A percentile compares a stretch with the other conserved stretches of the same genome.
Evolutionary conservation across 228 moss, liverwort and hornwort species (phyloP).

Genomic region (Sphagnum magellanicum): DNA sequence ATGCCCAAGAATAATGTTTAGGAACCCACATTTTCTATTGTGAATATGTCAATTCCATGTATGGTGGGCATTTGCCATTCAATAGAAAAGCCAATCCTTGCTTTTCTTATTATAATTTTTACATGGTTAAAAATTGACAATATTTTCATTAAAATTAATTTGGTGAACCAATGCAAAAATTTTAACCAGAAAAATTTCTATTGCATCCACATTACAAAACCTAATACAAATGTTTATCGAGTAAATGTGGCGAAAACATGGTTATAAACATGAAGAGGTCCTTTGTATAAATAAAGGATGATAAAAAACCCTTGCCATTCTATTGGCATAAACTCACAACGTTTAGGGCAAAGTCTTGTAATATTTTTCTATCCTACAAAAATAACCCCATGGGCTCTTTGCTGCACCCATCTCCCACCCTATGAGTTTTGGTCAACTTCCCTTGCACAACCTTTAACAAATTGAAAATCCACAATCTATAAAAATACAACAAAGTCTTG

Average conservation of each 20-base stretch:
- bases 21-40: slow-evolving; percentile 44
- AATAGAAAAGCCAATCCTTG: slow-evolving; percentile 44
- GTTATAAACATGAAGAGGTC: slow-evolving; percentile 23
- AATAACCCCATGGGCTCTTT: slow-evolving; percentile 18
- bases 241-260: neutral
- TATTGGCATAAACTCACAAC: slow-evolving; percentile 80
- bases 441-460: neutral
- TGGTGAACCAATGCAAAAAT: neutral
- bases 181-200: neutral
- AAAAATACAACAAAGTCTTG: too few relatives aligned
- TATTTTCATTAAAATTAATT: neutral
- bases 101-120: slow-evolving; percentile 11
- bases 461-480: too few relatives aligned
- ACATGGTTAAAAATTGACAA: neutral
- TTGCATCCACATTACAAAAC: neutral
- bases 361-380: slow-evolving; percentile 18
- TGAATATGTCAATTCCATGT: slow-evolving; percentile 38
- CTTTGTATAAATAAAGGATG: slow-evolving; percentile 67
- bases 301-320: slow-evolving; percentile 84
- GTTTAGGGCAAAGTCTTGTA: slow-evolving; percentile 24
- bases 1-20: neutral
- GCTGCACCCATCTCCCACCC: slow-evolving; percentile 22
- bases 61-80: slow-evolving; percentile 62
- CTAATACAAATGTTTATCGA: too few relatives aligned
- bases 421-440: slow-evolving; percentile 4